Percentiles rank a stretch among this genome's conserved stretches.
These are phyloP conservation scores for Crucihimalaya himalaica DNA, from an alignment of 345 rosid species.

Conservation along the genomic window DNA sequence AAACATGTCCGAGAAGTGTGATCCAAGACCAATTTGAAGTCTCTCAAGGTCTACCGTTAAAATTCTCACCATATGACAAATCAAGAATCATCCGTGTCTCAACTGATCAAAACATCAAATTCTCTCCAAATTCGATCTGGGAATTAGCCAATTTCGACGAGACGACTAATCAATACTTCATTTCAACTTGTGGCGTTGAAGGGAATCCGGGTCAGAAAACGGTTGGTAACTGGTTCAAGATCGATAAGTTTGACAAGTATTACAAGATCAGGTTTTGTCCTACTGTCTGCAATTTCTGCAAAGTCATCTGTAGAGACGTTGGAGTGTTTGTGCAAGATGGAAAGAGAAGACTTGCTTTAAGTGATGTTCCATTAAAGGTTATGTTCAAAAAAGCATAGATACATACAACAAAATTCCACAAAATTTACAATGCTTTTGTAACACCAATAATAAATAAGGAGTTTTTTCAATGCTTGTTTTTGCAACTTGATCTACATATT, in stretches of 20 bases:
- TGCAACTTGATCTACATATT: slow-evolving; percentile 10
- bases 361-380: slow-evolving; percentile 56
- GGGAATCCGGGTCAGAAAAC: slow-evolving; percentile 62
- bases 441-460: background rate
- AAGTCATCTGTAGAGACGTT: slow-evolving; percentile 55
- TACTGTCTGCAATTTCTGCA: slow-evolving; percentile 54
- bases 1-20: slow-evolving; percentile 31
- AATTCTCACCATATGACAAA: slow-evolving; percentile 29
- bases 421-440: background rate
- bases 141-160: slow-evolving; percentile 46
- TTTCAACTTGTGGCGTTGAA: slow-evolving; percentile 55
- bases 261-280: slow-evolving; percentile 75
- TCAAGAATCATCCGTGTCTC: slow-evolving; percentile 31
- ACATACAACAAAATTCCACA: background rate
- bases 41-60: slow-evolving; percentile 34
- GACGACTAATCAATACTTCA: slow-evolving; percentile 41
- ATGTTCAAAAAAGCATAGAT: slow-evolving; percentile 54
- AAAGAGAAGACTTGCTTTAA: slow-evolving; percentile 52
- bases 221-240: slow-evolving; percentile 62
- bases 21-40: slow-evolving; percentile 34
- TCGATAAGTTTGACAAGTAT: slow-evolving; percentile 45
- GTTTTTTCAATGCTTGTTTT: background rate
- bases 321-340: slow-evolving; percentile 55
- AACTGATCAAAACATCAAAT: slow-evolving; percentile 47
- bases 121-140: slow-evolving; percentile 51